Evolutionary conservation across 495 filamentous ascomycete species (phyloP), one percentile per base, ranked within the genome.

Genomic region (Penicillium ucsense): DNA sequence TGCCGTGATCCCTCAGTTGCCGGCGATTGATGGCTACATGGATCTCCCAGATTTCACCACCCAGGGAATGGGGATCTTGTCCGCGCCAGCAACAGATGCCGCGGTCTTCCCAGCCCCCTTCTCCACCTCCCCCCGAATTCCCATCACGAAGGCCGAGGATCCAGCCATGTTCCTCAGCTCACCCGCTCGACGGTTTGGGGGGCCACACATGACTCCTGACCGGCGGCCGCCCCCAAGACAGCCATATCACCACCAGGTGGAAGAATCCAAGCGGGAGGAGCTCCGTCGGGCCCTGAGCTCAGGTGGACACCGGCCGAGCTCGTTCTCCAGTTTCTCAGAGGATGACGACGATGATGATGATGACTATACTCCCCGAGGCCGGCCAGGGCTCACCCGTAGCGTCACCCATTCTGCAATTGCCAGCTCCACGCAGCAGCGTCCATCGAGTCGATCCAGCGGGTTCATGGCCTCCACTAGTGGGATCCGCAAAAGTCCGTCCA

Each of bases 361-460:
- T 12, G 66, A 69, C 32, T 64, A 57, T 41, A 72, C 68, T 5
- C 71, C 68, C 10, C 53, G 65, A 10, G 61, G 66, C 29, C 75
- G 78, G 7, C 79, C 80, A 5, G 72, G 71, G 0, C 54, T 86
- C 35, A 76, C 77, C 27, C 77, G 82, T 34, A 87, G 84, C 55
- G 55, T 79, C 11, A 85, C 69, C 9, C 64, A 72, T 33, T 64
- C 51, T 27, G 64, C 66, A 4, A 44, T 66, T 37, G 55, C 61
- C 5, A 57, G 62, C 35, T 54, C 57, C 10, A 51, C 61, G 5
- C 48, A 55, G 33, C 67, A 55, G 33, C 67, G 67, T 5, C 51
- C 63, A 1, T 47, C 57, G 35, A 62, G 52, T 49, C 63, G 64
- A 40, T 53, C 62, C 6, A 52, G 56, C 5, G 58, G 65, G 4